Percentiles rank a stretch among this genome's conserved stretches.
These are phyloP conservation scores for Cylindrodendrum hubeiense DNA, from an alignment of 2,329 filamentous ascomycete genomes.

Conservation along the genomic window DNA sequence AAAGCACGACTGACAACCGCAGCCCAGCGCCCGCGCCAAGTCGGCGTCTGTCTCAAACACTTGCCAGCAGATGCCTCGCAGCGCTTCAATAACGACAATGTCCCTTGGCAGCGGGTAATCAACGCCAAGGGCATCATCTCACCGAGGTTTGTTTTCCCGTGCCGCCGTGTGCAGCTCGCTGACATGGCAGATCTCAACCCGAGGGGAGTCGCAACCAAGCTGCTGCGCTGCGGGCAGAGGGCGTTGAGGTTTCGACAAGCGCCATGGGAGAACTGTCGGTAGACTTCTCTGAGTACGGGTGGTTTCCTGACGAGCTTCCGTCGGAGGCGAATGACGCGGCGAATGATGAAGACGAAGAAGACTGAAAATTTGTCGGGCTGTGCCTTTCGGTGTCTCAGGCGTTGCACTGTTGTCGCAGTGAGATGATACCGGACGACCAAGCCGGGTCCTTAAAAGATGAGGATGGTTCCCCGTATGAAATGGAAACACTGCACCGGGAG, in stretches of 20 bases:
- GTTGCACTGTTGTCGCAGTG: too few species aligned
- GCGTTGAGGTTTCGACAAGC: slow-evolving; percentile 62
- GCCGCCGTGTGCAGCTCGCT: not conserved
- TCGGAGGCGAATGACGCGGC: slow-evolving; percentile 51
- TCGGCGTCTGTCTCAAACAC: slow-evolving; percentile 91
- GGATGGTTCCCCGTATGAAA: too few species aligned
- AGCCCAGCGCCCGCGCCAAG: slow-evolving; percentile 84
- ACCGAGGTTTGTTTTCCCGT: slow-evolving; percentile 70
- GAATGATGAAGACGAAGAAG: not conserved
- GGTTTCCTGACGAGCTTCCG: slow-evolving; percentile 66
- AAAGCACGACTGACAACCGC: not conserved
- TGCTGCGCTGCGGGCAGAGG: slow-evolving; percentile 62
- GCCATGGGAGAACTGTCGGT: slow-evolving; percentile 66
- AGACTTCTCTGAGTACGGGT: slow-evolving; percentile 65
- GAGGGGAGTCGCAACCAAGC: slow-evolving; percentile 64
- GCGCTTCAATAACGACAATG: slow-evolving; percentile 79
- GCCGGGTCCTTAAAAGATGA: too few species aligned
- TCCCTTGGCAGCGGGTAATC: slow-evolving; percentile 96
- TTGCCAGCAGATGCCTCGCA: slow-evolving; percentile 68
- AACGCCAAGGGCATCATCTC: slow-evolving; percentile 90
- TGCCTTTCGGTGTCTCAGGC: too few species aligned
- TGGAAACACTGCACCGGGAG: too few species aligned
- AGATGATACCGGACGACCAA: too few species aligned
- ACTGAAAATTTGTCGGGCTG: not conserved
- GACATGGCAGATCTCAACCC: slow-evolving; percentile 59